A percentile compares a stretch with the other conserved stretches of the same genome.
Conservation (phyloP, 176 grass and related monocot species). For the Oryza rufipogon region DNA sequence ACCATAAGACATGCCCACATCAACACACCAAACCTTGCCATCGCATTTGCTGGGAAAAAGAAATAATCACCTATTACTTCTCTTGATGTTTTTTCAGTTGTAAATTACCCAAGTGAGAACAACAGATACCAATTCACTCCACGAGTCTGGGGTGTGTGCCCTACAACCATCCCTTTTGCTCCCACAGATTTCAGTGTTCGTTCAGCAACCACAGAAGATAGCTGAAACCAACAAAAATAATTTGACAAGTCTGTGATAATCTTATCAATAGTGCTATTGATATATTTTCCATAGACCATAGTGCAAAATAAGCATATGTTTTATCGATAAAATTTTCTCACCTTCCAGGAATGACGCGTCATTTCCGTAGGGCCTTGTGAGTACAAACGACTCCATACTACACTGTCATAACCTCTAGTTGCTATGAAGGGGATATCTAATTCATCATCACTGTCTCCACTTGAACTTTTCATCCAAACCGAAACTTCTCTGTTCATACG, state of each 20-base stretch:
- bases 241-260: background rate
- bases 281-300: background rate
- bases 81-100: background rate
- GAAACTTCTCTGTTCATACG: slow-evolving; percentile 87
- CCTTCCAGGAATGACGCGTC: slow-evolving; percentile 50
- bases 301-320: background rate
- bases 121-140: slow-evolving; percentile 78
- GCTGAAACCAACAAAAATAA: slow-evolving; percentile 52
- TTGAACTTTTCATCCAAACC: slow-evolving; percentile 70
- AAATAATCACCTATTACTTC: slow-evolving; percentile 17
- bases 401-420: slow-evolving; percentile 87
- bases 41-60: slow-evolving; percentile 74
- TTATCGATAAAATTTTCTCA: slow-evolving; percentile 31
- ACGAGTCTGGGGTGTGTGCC: slow-evolving; percentile 80
- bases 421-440: slow-evolving; percentile 77
- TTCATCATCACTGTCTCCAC: slow-evolving; percentile 45
- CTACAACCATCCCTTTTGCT: slow-evolving; percentile 93
- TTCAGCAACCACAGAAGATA: slow-evolving; percentile 76
- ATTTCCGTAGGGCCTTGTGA: slow-evolving; percentile 61
- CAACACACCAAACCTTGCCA: slow-evolving; percentile 85
- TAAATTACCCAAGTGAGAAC: background rate
- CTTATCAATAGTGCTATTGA: background rate
- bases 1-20: slow-evolving; percentile 96
- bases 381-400: slow-evolving; percentile 89
- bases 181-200: slow-evolving; percentile 68